Conservation (phyloP, 345 rosid genomes). For the Xanthoceras sorbifolium region DNA sequence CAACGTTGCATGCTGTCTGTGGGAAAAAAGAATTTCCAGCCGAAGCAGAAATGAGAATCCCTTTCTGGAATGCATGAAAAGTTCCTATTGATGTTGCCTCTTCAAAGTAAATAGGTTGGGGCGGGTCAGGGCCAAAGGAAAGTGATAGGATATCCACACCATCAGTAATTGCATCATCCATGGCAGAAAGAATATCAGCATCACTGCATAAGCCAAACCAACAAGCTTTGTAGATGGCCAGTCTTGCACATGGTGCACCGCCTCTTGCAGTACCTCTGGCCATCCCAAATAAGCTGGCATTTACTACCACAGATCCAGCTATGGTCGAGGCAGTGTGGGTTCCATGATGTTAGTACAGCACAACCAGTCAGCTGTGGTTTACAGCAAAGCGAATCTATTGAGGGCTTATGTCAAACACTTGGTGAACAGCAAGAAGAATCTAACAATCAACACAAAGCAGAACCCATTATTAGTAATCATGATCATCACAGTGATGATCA, state of each 20-base stretch:
- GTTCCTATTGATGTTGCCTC: conserved; percentile 40
- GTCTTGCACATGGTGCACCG: conserved; percentile 50
- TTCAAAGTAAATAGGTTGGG: conserved; percentile 38
- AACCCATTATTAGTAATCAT: no score
- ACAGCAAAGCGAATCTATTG: no score
- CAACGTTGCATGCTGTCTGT: conserved; percentile 40
- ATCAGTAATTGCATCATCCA: conserved; percentile 48
- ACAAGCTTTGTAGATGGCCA: conserved; percentile 55
- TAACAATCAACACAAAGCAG: no score
- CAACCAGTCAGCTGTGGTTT: no score
- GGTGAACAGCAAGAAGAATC: no score
- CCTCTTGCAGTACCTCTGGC: conserved; percentile 53
- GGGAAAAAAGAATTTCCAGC: conserved; percentile 45
- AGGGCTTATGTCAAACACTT: no score
- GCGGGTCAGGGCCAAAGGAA: conserved; percentile 45
- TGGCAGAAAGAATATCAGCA: conserved; percentile 46
- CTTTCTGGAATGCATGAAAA: conserved; percentile 50
- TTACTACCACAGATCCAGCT: conserved; percentile 37
- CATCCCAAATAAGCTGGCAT: conserved; percentile 46
- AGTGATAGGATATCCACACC: conserved; percentile 53
- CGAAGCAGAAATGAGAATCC: conserved; percentile 46
- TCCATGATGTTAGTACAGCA: no score
- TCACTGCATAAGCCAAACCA: conserved; percentile 43
- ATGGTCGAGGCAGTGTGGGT: conserved; percentile 47
- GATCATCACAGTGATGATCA: no score